Conservation (phyloP, 306 rosid species). For the Vigna reflexopilosa region DNA sequence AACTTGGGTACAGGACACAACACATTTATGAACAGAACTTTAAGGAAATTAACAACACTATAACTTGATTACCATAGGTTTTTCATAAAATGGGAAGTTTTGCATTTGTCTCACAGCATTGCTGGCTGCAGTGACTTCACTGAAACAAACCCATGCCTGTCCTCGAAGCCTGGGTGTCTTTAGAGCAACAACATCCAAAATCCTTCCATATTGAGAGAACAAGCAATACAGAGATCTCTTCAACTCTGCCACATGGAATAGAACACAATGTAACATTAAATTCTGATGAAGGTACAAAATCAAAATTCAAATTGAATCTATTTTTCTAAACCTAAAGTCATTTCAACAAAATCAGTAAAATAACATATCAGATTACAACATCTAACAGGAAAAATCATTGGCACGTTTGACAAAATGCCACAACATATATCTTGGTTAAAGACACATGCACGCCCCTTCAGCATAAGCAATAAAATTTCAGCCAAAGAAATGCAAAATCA, state of each 20-base stretch:
- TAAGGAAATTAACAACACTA: slow-evolving; percentile 37
- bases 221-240: slow-evolving; percentile 93
- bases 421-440: background rate
- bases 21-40: slow-evolving; percentile 3
- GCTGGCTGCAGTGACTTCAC: slow-evolving; percentile 97
- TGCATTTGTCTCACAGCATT: slow-evolving; percentile 99
- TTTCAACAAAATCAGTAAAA: slow-evolving; percentile 1
- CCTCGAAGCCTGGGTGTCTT: slow-evolving; percentile 94
- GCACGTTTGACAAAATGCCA: background rate
- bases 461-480: slow-evolving; percentile 12
- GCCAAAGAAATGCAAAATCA: background rate
- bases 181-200: slow-evolving; percentile 91
- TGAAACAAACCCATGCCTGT: slow-evolving; percentile 97
- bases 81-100: slow-evolving; percentile 95
- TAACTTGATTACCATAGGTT: slow-evolving; percentile 84
- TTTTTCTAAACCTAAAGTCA: background rate
- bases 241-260: slow-evolving; percentile 65
- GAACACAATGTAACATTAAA: slow-evolving; percentile 1
- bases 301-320: background rate
- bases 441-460: background rate
- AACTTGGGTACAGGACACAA: background rate
- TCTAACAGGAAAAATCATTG: slow-evolving; percentile 7
- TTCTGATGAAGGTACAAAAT: background rate
- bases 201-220: slow-evolving; percentile 97
- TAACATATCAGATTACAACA: slow-evolving; percentile 11